Conservation (phyloP, 495 filamentous ascomycete genomes). For the Tuber indicum region DNA sequence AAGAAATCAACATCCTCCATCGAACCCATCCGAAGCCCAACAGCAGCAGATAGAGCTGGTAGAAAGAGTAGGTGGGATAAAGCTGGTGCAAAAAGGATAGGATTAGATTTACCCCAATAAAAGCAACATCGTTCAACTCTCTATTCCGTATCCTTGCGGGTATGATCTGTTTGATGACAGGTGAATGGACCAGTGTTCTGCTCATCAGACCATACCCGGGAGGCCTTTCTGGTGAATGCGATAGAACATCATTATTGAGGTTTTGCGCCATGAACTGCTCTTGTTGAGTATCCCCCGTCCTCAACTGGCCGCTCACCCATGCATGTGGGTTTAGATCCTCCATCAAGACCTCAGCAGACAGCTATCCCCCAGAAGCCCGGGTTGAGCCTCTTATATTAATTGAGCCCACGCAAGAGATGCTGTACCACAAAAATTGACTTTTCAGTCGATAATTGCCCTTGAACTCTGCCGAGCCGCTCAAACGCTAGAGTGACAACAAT, state of each 20-base stretch:
- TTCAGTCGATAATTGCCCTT: constrained; percentile 17
- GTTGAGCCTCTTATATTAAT: constrained; percentile 38
- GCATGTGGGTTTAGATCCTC: constrained; percentile 36
- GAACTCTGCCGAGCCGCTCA: constrained; percentile 11
- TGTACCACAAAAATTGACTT: constrained; percentile 18
- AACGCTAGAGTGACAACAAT: constrained; percentile 8
- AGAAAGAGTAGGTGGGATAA: constrained; percentile 13
- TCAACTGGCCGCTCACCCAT: constrained; percentile 38
- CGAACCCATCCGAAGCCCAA: background rate
- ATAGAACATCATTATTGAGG: constrained; percentile 30
- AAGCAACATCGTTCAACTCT: constrained; percentile 77
- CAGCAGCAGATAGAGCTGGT: background rate
- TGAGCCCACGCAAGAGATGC: constrained; percentile 22
- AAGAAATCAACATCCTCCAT: constrained; percentile 28
- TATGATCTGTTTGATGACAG: constrained; percentile 68
- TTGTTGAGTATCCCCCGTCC: constrained; percentile 29
- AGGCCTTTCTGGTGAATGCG: constrained; percentile 33
- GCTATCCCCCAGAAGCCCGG: constrained; percentile 26
- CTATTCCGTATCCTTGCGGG: constrained; percentile 67
- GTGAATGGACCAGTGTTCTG: constrained; percentile 67
- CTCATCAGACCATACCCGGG: constrained; percentile 65
- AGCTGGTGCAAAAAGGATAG: constrained; percentile 29
- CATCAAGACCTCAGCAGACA: constrained; percentile 34
- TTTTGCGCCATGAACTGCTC: constrained; percentile 38
- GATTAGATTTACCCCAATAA: constrained; percentile 62